Base-by-base conservation (phyloP, 2,329 filamentous ascomycete species). In the Penicillium sp. region DNA sequence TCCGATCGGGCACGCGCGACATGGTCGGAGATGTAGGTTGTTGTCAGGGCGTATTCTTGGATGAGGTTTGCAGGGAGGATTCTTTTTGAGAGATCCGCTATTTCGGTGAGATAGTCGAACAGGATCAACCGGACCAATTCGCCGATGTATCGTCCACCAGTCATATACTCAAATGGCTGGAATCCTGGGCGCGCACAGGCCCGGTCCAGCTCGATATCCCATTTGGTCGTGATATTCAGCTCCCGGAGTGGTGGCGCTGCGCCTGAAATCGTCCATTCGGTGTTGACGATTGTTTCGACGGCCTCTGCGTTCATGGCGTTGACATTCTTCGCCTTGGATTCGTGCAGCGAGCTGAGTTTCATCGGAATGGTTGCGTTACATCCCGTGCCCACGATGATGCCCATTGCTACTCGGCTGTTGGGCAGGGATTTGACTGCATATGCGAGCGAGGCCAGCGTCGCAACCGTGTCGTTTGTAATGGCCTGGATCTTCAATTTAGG, bases 91-190 rank as follows among this genome's bases (percentile, higher is more conserved):
- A 77, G 70, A 9, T 67, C 58, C 3, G 73, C 49, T 12, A 83
- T 60, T 9, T 64, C 75, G 9, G 75, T 79, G 62, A 88, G 70
- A 62, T 88, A 86, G 64, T 90, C 86, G 33, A 86, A 70, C 47
- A 91, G 78, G 55, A 89, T 84, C 49, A 91, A 76, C 21, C 89
- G 84, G 20, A 87, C 86, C 9, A 92, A 81, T 70, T 92, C 89
- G 44, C 89, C 89, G 3, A 92, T 79, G 66, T 92, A 92, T 33
- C 89, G 80, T 2, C 89, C 89, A 2, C 88, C 84, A 0, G 88
- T 91, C 87, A 93, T 90, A 71, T 92, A 93, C 67, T 94, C 90
- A 17, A 93, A 82, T 0, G 89, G 89, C 59, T 93, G 89, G 61
- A 93, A 91, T 0, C 89, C 89, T 0, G 89, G 87, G 6, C 77